These are phyloP conservation scores for Ammopiptanthus mongolicus DNA, from an alignment of 306 rosid genomes.

Conservation along the genomic window DNA sequence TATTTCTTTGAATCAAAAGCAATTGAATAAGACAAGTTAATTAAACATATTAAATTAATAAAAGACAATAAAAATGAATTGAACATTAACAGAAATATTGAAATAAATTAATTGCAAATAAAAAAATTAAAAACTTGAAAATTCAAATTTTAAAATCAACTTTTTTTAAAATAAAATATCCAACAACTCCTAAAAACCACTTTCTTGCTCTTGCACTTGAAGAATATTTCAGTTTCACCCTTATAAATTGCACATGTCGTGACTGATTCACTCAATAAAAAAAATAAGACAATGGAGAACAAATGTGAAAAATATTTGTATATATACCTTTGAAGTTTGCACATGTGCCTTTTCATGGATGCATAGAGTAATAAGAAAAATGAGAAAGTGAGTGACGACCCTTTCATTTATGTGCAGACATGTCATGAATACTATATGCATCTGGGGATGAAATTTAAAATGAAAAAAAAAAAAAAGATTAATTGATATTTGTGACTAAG, in stretches of 20 bases:
- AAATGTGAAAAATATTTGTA: neutral
- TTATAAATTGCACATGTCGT: neutral
- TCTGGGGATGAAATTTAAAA: no score
- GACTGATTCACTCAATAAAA: neutral
- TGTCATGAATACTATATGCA: neutral
- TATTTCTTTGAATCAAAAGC: no score
- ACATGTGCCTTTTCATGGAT: neutral
- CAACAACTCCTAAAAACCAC: neutral
- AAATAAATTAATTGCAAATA: no score
- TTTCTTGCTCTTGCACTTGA: neutral
- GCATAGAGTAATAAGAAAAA: neutral
- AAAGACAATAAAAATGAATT: no score
- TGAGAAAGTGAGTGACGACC: neutral
- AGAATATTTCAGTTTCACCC: constrained; percentile 19
- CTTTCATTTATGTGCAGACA: neutral
- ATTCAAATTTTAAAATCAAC: no score
- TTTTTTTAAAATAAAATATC: no score
- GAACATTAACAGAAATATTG: no score
- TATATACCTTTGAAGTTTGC: neutral
- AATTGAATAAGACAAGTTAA: no score
- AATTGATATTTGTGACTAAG: no score
- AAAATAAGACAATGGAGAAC: neutral
- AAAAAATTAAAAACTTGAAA: no score
- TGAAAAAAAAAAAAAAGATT: no score
- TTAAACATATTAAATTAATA: no score